Percentiles rank a stretch among this genome's conserved stretches.
Conservation (phyloP, 73 alveolate genomes). For the Symbiodinium pilosum region DNA sequence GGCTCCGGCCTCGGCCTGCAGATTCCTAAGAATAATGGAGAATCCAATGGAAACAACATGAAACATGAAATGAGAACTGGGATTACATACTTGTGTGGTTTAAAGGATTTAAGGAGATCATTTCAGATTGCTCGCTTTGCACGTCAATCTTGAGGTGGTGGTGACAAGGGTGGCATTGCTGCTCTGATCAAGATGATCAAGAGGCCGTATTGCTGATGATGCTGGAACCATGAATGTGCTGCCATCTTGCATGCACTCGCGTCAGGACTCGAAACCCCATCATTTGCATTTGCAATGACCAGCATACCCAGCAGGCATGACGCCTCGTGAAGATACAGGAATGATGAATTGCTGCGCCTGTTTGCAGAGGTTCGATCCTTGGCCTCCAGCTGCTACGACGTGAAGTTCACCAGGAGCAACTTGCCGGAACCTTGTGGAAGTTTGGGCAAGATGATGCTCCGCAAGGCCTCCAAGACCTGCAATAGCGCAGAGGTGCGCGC, state of each 20-base stretch:
- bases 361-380: constrained; percentile 96
- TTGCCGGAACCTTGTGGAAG: not conserved
- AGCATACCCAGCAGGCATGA: constrained; percentile 60
- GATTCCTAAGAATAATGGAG: too few relatives aligned
- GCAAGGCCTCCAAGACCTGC: constrained; percentile 71
- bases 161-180: constrained; percentile 98
- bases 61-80: not conserved
- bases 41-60: too few relatives aligned
- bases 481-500: constrained; percentile 81
- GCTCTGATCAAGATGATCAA: constrained; percentile 98
- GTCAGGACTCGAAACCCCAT: constrained; percentile 97
- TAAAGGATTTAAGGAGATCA: too few relatives aligned
- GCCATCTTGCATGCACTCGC: too few relatives aligned
- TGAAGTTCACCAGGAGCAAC: constrained; percentile 85
- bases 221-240: too few relatives aligned
- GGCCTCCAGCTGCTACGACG: constrained; percentile 97
- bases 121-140: not conserved
- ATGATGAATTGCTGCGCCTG: not conserved
- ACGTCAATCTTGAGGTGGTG: constrained; percentile 78
- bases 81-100: not conserved
- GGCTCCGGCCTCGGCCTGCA: constrained; percentile 40
- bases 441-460: not conserved
- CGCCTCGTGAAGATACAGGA: too few relatives aligned
- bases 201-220: constrained; percentile 17
- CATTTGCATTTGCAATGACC: constrained; percentile 98